phyloP scores from a whole-genome alignment of 1,284 basidiomycete species.

The Austropuccinia psidii region DNA sequence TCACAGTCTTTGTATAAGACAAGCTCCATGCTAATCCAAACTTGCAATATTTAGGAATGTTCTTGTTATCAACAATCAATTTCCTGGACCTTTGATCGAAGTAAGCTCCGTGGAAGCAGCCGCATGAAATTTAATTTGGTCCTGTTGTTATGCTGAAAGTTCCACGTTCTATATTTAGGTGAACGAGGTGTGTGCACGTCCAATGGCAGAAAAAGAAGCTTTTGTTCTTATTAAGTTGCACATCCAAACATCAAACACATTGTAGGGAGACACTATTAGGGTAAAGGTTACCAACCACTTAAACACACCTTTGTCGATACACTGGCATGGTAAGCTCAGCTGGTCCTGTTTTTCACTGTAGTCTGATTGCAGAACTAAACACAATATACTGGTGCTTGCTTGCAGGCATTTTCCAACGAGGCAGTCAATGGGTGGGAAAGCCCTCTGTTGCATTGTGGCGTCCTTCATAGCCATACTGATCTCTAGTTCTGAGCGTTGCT shows the following conservation, averaged over 20 bases:
- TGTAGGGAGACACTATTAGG: slow-evolving; percentile 49
- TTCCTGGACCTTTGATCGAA: slow-evolving; percentile 54
- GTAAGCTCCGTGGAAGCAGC: slow-evolving; percentile 49
- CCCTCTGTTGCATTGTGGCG: not conserved
- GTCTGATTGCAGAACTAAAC: not conserved
- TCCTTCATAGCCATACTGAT: not conserved
- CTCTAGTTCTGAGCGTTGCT: no score
- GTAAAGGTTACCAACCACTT: slow-evolving; percentile 52
- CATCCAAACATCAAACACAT: not conserved
- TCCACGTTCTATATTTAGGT: not conserved
- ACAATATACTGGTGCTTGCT: not conserved
- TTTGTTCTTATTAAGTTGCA: not conserved
- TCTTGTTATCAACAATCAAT: slow-evolving; percentile 54
- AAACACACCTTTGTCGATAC: slow-evolving; percentile 49
- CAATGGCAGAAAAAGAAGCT: no score
- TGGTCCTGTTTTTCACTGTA: slow-evolving; percentile 20
- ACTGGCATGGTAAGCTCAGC: slow-evolving; percentile 50
- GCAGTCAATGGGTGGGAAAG: slow-evolving; percentile 43
- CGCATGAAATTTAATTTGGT: not conserved
- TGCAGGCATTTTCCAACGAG: slow-evolving; percentile 43
- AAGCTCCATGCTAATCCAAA: no score
- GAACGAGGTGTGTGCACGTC: slow-evolving; percentile 20
- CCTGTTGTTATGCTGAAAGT: not conserved
- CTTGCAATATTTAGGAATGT: no score
- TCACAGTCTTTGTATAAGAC: no score